Conservation (phyloP, 495 filamentous ascomycete species). For the Paragyromitra xinjiangensis region DNA sequence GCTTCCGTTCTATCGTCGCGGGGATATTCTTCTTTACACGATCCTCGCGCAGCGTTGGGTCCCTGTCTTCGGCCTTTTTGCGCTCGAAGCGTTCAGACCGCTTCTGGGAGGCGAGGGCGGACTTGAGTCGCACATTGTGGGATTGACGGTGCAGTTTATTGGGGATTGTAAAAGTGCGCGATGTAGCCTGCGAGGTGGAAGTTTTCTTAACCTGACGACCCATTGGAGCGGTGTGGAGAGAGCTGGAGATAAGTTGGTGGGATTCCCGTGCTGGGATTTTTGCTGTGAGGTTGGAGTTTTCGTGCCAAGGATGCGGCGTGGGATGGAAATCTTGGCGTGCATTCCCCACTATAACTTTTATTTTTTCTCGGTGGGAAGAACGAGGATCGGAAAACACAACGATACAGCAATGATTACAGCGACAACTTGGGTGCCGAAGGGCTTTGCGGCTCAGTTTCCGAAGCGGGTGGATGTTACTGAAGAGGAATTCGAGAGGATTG, state of each 20-base stretch:
- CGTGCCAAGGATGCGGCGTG: conserved; percentile 16
- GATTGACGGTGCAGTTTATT: conserved; percentile 82
- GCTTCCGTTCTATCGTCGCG: conserved; percentile 83
- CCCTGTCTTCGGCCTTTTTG: conserved; percentile 82
- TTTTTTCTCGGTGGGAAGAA: neutral
- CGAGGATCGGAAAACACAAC: neutral
- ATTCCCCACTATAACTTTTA: conserved; percentile 30
- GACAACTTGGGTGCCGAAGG: conserved; percentile 90
- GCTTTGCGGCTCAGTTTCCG: conserved; percentile 90
- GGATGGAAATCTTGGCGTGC: conserved; percentile 38
- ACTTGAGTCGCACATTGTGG: conserved; percentile 80
- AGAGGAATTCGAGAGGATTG: conserved; percentile 89
- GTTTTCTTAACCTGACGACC: conserved; percentile 50
- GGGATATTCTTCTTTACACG: conserved; percentile 81
- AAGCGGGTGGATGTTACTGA: conserved; percentile 91
- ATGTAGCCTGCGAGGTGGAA: conserved; percentile 49
- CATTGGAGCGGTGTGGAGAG: conserved; percentile 29
- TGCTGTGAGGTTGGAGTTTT: conserved; percentile 16
- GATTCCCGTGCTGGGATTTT: too few species aligned
- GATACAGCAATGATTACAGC: conserved; percentile 81
- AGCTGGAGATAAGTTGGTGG: neutral
- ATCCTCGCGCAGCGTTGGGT: conserved; percentile 76
- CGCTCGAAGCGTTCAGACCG: conserved; percentile 78
- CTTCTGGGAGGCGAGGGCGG: conserved; percentile 71
- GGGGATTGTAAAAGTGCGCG: conserved; percentile 53